A percentile compares a stretch with the other conserved stretches of the same genome.
Conservation (phyloP, 768 basidiomycete species). For the Lentinula detonsa region DNA sequence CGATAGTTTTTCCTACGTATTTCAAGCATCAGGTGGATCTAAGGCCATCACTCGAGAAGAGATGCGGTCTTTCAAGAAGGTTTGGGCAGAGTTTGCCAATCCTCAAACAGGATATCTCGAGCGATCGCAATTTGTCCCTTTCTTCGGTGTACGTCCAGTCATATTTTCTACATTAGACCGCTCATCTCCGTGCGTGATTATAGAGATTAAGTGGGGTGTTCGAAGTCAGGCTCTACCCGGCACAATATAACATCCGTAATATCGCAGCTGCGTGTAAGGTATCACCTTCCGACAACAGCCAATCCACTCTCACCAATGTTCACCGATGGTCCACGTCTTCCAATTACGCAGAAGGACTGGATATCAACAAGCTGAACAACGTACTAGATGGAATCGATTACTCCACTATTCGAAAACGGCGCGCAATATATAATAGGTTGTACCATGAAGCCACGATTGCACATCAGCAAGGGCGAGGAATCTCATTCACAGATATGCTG, state of each 20-base stretch:
- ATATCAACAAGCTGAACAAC: constrained; percentile 54
- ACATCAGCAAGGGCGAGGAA: constrained; percentile 67
- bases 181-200: not conserved
- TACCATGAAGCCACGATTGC: constrained; percentile 84
- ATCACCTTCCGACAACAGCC: constrained; percentile 13
- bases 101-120: constrained; percentile 75
- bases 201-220: constrained; percentile 84
- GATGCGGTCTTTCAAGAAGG: constrained; percentile 92
- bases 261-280: constrained; percentile 49
- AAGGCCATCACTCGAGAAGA: constrained; percentile 82
- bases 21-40: constrained; percentile 79
- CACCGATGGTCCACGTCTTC: constrained; percentile 23
- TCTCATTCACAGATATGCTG: constrained; percentile 90
- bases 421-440: constrained; percentile 65
- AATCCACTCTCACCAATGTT: constrained; percentile 9
- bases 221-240: constrained; percentile 81
- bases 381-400: constrained; percentile 64
- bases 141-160: constrained; percentile 67
- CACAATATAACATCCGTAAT: constrained; percentile 54
- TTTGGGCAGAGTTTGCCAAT: constrained; percentile 84
- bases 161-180: not conserved
- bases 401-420: constrained; percentile 53
- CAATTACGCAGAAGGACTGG: constrained; percentile 45
- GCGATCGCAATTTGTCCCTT: constrained; percentile 62
- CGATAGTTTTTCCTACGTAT: constrained; percentile 94